A percentile compares a stretch with the other conserved stretches of the same genome.
Conservation (phyloP, 139 green algal genomes). For the Spirogloea muscicola region DNA sequence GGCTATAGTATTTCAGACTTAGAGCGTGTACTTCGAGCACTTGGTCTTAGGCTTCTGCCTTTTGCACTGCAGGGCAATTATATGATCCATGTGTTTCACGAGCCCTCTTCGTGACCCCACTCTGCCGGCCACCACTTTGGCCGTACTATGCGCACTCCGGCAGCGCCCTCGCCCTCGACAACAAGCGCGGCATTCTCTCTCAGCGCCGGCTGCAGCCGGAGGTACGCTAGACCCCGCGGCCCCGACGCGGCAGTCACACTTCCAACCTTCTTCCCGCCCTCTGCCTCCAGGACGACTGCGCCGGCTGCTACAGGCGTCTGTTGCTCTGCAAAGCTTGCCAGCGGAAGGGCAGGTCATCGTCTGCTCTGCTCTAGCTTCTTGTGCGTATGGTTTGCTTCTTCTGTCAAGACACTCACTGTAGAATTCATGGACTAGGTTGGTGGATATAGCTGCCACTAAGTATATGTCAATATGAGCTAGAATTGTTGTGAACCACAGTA, state of each 20-base stretch:
- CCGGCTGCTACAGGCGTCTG: conserved; percentile 1
- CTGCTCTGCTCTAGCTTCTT: too few relatives aligned
- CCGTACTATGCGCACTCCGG: background rate
- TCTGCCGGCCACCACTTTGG: conserved; percentile 27
- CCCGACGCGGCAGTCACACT: conserved; percentile 13
- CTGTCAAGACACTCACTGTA: background rate
- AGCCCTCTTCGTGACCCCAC: conserved; percentile 23
- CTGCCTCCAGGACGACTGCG: conserved; percentile 16
- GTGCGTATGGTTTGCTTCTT: background rate
- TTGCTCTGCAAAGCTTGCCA: conserved; percentile 1
- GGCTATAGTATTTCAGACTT: too few relatives aligned
- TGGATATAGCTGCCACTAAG: background rate
- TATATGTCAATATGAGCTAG: too few relatives aligned
- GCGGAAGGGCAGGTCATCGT: too few relatives aligned
- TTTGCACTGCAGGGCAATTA: too few relatives aligned
- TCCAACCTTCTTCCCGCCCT: conserved; percentile 16
- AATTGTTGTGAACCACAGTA: background rate
- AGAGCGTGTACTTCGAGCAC: too few relatives aligned
- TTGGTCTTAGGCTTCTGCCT: too few relatives aligned
- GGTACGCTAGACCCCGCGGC: conserved; percentile 11
- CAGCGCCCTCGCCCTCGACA: conserved; percentile 10
- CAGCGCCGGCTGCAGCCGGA: conserved; percentile 17
- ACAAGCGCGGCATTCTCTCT: conserved; percentile 15
- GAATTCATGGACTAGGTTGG: background rate
- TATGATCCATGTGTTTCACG: too few relatives aligned